Base-by-base conservation (phyloP, 2,329 filamentous ascomycete species). In the Xylariales sp. region DNA sequence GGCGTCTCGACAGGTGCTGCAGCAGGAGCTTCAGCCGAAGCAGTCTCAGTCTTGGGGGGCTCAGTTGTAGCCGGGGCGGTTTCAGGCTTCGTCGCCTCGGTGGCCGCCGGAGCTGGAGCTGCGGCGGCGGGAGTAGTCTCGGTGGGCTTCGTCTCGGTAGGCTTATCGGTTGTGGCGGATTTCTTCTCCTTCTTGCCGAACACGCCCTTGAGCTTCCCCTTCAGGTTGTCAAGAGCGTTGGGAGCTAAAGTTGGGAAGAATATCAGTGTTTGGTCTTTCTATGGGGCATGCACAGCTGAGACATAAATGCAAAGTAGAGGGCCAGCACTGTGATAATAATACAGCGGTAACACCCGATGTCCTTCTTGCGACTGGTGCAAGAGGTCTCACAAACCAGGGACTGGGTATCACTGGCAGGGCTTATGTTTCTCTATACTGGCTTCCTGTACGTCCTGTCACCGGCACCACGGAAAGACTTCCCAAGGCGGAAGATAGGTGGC, bases 181-280 rank as follows among this genome's bases (percentile, higher is more conserved):
- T 49, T 47, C 42, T 51, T 49, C 16, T 41, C 48, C 62, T 66
- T 71, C 60, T 70, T 73, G 61, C 70, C 73, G 64, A 76, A 73
- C 59, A 65, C 61, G 48, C 63, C 61, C 68, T 71, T 73, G 56
- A 79, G 56, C 70, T 76, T 78, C 55, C 61, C 64, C 70, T 73
- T 76, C 51, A 78, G 51, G 62, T 76, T 76, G 56, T 72, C 70
- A 46, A 78, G 61, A 24, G 73, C 70, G 48, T 68, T 62, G 37
- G 66, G 28, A 33, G 6, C 16, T 28, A 4, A 24, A 21, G 18
- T 6, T 31, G 38, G 21, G 31, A 19, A 36, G 35, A 35, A 42
- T n/a, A n/a, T n/a, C n/a, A n/a, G n/a, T n/a, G n/a, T n/a, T n/a
- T n/a, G n/a, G n/a, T n/a, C n/a, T n/a, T n/a, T n/a, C n/a, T n/a